Percentiles rank a stretch among this genome's conserved stretches.
These are phyloP conservation scores for Nakataea oryzae DNA, from an alignment of 2,329 filamentous ascomycete genomes.

Conservation along the genomic window DNA sequence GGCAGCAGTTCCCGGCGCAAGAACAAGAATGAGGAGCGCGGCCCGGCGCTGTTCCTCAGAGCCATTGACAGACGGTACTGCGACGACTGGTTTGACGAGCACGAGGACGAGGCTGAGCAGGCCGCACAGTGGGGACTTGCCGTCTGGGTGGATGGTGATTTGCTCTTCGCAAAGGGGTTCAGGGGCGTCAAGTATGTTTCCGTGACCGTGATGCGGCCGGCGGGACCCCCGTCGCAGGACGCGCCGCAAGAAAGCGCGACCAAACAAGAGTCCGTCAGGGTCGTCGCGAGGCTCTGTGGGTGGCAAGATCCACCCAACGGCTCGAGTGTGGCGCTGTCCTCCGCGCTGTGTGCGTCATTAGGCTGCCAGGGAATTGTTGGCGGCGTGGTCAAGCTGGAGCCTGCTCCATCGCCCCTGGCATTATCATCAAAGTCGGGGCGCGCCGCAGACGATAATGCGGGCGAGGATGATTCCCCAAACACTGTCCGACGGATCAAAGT, in stretches of 20 bases:
- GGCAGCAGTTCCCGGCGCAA: constrained; percentile 56
- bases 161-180: constrained; percentile 61
- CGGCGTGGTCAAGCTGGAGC: constrained; percentile 77
- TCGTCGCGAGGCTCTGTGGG: constrained; percentile 63
- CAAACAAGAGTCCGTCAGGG: constrained; percentile 42
- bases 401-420: constrained; percentile 62
- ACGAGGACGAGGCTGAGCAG: constrained; percentile 20
- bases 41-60: constrained; percentile 64
- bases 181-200: constrained; percentile 67
- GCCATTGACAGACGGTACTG: constrained; percentile 64
- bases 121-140: constrained; percentile 42
- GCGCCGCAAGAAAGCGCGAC: constrained; percentile 24
- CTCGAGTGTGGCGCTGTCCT: constrained; percentile 70
- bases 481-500: constrained; percentile 47
- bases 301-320: constrained; percentile 87
- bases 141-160: constrained; percentile 77
- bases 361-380: constrained; percentile 67
- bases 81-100: constrained; percentile 69
- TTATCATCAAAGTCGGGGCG: constrained; percentile 35
- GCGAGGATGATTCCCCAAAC: background rate
- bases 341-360: constrained; percentile 63
- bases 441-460: constrained; percentile 15
- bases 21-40: constrained; percentile 49
- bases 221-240: background rate
- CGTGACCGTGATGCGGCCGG: constrained; percentile 50